Conservation (phyloP, 192 early-diverging fungal genomes). For the Anaeromyces robustus region DNA sequence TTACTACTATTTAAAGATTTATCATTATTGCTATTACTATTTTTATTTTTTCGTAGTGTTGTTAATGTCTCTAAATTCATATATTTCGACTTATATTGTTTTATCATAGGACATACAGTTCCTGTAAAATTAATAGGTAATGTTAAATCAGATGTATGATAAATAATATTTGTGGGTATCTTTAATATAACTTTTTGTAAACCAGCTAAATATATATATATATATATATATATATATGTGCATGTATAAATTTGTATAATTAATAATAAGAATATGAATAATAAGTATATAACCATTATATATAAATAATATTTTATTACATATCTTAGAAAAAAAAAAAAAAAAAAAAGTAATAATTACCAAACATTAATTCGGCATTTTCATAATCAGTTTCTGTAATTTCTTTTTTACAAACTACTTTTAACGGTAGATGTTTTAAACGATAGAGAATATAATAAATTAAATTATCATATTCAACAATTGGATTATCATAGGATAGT, state of each 20-base stretch:
- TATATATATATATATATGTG: too few relatives aligned
- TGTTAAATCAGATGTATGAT: not conserved
- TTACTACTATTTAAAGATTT: not conserved
- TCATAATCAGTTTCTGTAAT: not conserved
- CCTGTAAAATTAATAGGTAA: not conserved
- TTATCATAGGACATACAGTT: not conserved
- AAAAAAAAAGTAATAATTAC: not conserved
- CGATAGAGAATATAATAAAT: not conserved
- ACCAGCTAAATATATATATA: not conserved
- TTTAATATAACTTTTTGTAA: not conserved
- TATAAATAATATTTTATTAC: too few relatives aligned
- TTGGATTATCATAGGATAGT: not conserved
- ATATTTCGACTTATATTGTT: not conserved
- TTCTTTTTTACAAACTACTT: not conserved
- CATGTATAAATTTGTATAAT: too few relatives aligned
- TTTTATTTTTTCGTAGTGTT: not conserved
- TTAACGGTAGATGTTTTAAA: not conserved
- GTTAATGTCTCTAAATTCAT: not conserved
- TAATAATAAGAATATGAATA: too few relatives aligned
- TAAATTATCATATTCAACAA: not conserved
- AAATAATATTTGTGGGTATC: not conserved
- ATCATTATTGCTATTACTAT: not conserved
- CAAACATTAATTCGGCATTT: not conserved
- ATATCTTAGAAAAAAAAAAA: too few relatives aligned
- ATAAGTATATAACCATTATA: too few relatives aligned